Conservation (phyloP, 1,284 basidiomycete species). For the Apiotrichum mycotoxinovorans region DNA sequence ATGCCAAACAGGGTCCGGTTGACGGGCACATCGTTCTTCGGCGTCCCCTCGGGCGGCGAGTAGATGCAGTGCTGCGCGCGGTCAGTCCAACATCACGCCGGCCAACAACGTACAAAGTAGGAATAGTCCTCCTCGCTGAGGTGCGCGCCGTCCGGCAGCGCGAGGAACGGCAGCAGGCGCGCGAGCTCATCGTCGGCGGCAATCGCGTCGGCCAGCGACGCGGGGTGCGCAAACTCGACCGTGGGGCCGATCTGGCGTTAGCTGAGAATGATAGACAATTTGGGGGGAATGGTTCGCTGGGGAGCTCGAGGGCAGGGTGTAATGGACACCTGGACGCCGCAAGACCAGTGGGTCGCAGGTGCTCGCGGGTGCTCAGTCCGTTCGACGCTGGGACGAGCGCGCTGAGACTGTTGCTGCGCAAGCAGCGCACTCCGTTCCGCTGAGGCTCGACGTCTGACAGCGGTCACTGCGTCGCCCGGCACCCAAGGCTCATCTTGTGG, state of each 20-base stretch:
- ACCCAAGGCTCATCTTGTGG: too few relatives aligned
- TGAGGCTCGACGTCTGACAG: too few relatives aligned
- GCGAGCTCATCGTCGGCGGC: constrained; percentile 75
- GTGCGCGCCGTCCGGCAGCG: constrained; percentile 94
- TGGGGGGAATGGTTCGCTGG: background rate
- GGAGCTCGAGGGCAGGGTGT: too few relatives aligned
- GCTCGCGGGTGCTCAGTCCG: too few relatives aligned
- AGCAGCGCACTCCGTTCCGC: too few relatives aligned
- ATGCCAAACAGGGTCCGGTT: constrained; percentile 81
- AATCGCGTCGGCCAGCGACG: constrained; percentile 59
- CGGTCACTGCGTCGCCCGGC: too few relatives aligned
- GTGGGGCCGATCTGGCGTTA: constrained; percentile 74
- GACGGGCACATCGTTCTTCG: constrained; percentile 39
- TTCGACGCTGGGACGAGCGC: too few relatives aligned
- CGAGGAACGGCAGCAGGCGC: constrained; percentile 89
- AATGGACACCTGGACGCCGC: too few relatives aligned
- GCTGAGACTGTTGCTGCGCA: too few relatives aligned
- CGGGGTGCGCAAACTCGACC: constrained; percentile 67
- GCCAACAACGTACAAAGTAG: constrained; percentile 62
- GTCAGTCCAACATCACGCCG: constrained; percentile 18
- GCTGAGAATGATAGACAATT: background rate
- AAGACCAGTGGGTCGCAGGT: too few relatives aligned
- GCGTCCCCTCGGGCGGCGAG: constrained; percentile 23
- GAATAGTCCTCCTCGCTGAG: constrained; percentile 92
- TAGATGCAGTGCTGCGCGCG: constrained; percentile 62